Percentiles rank a stretch among this genome's conserved stretches.
Conservation (phyloP, 2,329 filamentous ascomycete genomes). For the Calonectria hawksworthii region DNA sequence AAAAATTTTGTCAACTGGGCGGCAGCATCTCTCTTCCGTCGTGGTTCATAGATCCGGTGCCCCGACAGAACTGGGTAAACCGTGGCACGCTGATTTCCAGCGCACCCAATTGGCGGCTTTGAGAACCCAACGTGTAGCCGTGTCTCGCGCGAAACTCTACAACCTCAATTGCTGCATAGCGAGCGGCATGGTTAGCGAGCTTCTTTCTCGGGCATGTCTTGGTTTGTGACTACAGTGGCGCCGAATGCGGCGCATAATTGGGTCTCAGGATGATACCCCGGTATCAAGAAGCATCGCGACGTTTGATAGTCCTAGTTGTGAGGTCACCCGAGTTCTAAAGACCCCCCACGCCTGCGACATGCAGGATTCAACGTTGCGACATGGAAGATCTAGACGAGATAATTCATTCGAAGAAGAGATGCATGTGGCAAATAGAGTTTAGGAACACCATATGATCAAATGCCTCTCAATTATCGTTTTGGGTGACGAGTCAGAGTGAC, state of each 20-base stretch:
- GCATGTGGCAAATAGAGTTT: constrained; percentile 1
- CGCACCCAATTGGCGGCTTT: constrained; percentile 22
- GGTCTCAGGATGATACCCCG: not conserved
- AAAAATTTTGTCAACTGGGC: not conserved
- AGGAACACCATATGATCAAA: not conserved
- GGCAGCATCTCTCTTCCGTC: not conserved
- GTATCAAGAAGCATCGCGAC: not conserved
- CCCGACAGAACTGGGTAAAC: not conserved
- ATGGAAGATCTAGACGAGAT: not conserved
- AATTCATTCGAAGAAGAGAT: too few species aligned
- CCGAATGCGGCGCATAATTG: not conserved
- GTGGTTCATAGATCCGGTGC: constrained; percentile 1
- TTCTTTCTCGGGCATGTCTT: not conserved
- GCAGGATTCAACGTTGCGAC: not conserved
- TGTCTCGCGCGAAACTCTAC: not conserved
- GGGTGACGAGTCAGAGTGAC: not conserved
- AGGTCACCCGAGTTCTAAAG: not conserved
- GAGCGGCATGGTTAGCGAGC: not conserved
- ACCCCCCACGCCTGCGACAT: not conserved
- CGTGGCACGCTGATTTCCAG: not conserved
- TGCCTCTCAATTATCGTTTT: not conserved
- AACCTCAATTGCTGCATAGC: not conserved
- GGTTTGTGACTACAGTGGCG: not conserved
- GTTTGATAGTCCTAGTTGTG: not conserved
- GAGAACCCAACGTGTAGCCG: constrained; percentile 21